Conservation (phyloP, 1,284 basidiomycete species). For the Phellopilus nigrolimitatus region DNA sequence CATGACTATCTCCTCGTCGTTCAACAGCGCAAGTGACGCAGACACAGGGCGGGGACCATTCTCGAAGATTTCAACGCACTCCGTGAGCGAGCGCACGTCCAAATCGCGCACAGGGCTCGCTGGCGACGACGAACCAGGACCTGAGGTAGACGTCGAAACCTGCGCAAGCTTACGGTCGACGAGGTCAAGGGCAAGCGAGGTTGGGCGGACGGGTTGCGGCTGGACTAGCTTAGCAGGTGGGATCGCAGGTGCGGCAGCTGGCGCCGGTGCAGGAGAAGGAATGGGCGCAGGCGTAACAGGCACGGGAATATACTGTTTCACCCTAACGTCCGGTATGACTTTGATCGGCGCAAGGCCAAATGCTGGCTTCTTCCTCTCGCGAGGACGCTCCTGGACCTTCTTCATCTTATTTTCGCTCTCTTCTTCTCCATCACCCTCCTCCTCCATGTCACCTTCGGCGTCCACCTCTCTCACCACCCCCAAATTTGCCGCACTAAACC, state of each 20-base stretch:
- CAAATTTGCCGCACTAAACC: conserved; percentile 38
- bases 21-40: conserved; percentile 56
- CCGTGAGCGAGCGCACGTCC: conserved; percentile 60
- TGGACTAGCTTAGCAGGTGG: conserved; percentile 23
- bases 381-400: conserved; percentile 3
- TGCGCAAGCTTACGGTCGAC: conserved; percentile 34
- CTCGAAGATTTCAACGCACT: conserved; percentile 84
- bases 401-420: not conserved
- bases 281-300: conserved; percentile 11
- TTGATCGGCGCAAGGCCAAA: conserved; percentile 11
- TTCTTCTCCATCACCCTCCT: conserved; percentile 1
- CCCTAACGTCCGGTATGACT: no score
- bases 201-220: conserved; percentile 20
- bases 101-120: conserved; percentile 23
- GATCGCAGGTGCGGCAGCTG: conserved; percentile 27
- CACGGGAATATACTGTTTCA: no score
- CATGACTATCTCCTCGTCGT: conserved; percentile 90
- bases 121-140: conserved; percentile 33
- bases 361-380: conserved; percentile 6
- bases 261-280: conserved; percentile 21
- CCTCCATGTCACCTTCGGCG: conserved; percentile 2
- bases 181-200: conserved; percentile 28
- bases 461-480: conserved; percentile 15
- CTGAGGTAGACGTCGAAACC: conserved; percentile 41
- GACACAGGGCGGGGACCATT: conserved; percentile 70